Base-by-base conservation (phyloP, 2,329 filamentous ascomycete species). In the Dissoconium aciculare region DNA sequence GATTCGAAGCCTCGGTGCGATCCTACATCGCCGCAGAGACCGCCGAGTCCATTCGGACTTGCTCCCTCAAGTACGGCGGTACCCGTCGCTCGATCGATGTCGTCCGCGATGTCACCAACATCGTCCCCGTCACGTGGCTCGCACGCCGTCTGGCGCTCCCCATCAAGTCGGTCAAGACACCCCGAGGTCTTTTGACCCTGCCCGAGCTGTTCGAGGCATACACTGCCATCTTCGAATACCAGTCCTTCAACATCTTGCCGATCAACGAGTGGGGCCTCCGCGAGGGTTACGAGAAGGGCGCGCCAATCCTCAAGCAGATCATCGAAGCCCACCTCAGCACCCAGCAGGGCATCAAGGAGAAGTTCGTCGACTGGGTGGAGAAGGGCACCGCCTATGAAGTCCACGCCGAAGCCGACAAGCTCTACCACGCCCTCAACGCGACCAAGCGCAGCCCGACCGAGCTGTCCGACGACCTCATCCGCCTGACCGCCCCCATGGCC, bases 51-150 rank as follows among this genome's bases (percentile, higher is more conserved):
- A 66, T 67, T 40, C 51, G 60, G 35, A 50, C 61, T 28, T 59
- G 57, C 39, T 64, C 60, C 0, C 47, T 67, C 11, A 55, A 56
- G 26, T 65, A 63, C 33, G 50, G 53, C n/a, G 58, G 57, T 24
- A 50, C 52, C 13, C 52, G 56, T 26, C 57, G 57, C 19, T 59
- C 61, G 1, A 63, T 67, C 41, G 60, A 67, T 32, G 61, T 66
- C 3, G 59, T 81, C 6, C 68, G 74, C 14, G 74, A 81, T 37
- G 67, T 82, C 1, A 74, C 70, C 15, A 82, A 82, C 46, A 55
- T 79, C 15, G 67, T 64, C 0, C 74, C 76, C 4, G 69, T 74
- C 3, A 63, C 71, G 42, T 80, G 69, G 44, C 58, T 79, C 24
- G 71, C 68, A 0, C 60, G 75, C 2, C 64, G 66, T 4, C 78